phyloP scores from a whole-genome alignment of 768 basidiomycete genomes.

The Paxillus ammoniavirescens region DNA sequence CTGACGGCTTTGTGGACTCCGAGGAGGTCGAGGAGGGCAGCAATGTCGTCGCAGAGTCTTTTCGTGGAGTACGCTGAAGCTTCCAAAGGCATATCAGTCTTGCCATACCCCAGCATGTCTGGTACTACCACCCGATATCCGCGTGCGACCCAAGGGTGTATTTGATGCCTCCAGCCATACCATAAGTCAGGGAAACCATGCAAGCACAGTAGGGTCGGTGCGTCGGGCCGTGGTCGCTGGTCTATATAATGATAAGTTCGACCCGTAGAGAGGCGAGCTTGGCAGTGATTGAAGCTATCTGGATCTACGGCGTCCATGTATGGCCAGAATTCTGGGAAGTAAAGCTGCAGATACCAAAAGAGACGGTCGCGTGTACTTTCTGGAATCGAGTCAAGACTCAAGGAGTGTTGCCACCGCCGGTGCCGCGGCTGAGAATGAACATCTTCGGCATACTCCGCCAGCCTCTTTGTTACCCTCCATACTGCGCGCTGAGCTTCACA shows the following conservation, averaged over 20 bases:
- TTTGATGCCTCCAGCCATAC: slow-evolving; percentile 78
- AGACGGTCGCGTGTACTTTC: too few species aligned
- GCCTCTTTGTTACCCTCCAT: slow-evolving; percentile 30
- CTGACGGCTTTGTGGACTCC: slow-evolving; percentile 54
- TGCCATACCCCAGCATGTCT: slow-evolving; percentile 58
- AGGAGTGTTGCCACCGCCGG: slow-evolving; percentile 23
- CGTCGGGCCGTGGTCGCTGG: slow-evolving; percentile 48
- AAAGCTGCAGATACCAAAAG: too few species aligned
- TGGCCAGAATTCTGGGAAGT: background rate
- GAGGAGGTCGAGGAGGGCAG: slow-evolving; percentile 60
- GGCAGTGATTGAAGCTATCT: slow-evolving; percentile 51
- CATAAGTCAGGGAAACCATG: slow-evolving; percentile 79
- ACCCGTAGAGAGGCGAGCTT: slow-evolving; percentile 53
- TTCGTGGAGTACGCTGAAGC: slow-evolving; percentile 57
- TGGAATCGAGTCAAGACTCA: slow-evolving; percentile 4
- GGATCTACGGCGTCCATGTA: slow-evolving; percentile 11
- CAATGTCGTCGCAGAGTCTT: slow-evolving; percentile 59
- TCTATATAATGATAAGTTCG: slow-evolving; percentile 72
- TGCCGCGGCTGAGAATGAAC: slow-evolving; percentile 19
- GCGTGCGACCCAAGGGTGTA: slow-evolving; percentile 60
- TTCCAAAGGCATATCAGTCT: slow-evolving; percentile 58
- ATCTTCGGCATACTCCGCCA: slow-evolving; percentile 27
- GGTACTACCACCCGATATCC: slow-evolving; percentile 63
- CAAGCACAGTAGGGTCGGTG: slow-evolving; percentile 60
- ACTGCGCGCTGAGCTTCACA: slow-evolving; percentile 16